Conservation (phyloP, 73 alveolate genomes). For the Paramecium caudatum region DNA sequence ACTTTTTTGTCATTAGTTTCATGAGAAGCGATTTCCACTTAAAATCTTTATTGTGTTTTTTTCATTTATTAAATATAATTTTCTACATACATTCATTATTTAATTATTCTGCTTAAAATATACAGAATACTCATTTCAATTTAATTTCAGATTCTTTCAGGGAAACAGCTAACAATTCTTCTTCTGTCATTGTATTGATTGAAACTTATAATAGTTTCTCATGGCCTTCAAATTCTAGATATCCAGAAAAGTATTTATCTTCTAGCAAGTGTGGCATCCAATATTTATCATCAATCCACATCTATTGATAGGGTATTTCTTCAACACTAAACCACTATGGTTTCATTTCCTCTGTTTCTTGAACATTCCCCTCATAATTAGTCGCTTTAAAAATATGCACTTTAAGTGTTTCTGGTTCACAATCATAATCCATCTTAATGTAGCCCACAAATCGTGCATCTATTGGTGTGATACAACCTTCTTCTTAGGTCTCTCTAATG, state of each 20-base stretch:
- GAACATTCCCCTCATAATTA: conserved; percentile 35
- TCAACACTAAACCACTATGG: conserved; percentile 55
- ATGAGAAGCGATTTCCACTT: conserved; percentile 13
- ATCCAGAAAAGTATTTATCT: conserved; percentile 30
- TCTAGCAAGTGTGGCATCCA: conserved; percentile 68
- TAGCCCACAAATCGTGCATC: conserved; percentile 58
- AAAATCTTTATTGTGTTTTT: not conserved
- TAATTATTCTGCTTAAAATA: conserved; percentile 19
- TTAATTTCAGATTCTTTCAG: conserved; percentile 11
- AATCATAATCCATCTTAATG: conserved; percentile 40
- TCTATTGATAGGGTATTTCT: conserved; percentile 19
- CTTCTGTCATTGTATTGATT: not conserved
- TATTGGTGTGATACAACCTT: conserved; percentile 73
- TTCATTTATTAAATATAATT: conserved; percentile 21
- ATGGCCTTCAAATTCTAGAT: conserved; percentile 68
- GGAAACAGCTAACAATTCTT: conserved; percentile 39
- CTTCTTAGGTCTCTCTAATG: conserved; percentile 72
- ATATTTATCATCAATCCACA: conserved; percentile 75
- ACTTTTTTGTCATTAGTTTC: conserved; percentile 31
- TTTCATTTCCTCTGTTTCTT: conserved; percentile 68
- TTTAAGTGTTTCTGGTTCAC: conserved; percentile 46
- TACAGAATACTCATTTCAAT: not conserved
- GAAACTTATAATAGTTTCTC: not conserved
- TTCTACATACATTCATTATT: too few relatives aligned
- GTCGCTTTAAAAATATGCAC: conserved; percentile 67